Evolutionary conservation across 257 asterid genomes (phyloP), one percentile per base, ranked within the genome.

Genomic region (Solanum appendiculatum): DNA sequence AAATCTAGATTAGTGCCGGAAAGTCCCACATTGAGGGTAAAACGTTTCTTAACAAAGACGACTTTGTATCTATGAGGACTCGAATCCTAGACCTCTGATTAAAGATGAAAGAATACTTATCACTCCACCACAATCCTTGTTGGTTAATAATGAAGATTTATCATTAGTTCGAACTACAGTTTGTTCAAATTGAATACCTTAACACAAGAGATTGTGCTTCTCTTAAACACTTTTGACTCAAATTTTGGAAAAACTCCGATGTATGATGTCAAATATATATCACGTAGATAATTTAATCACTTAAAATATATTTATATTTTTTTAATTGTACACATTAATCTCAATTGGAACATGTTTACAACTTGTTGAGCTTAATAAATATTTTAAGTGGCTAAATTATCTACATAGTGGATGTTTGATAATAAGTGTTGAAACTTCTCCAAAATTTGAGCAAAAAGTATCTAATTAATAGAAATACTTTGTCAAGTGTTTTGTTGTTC

Each of bases 1-100:
- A 16, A 48, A 16, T 48, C 9, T 2, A 0, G 0, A 48, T 48
- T 48, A 2, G 21, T 48, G 23, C 0, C 3, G 3, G 2, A 48
- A 48, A 48, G 8, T 16, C 1, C 8, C 8, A 48, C 21, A 48
- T 48, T 16, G 9, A 12, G 9, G 3, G 3, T 48, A 48, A 15
- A 48, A 48, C 58, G 0, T 3, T 16, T 48, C 3, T 3, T 16
- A 16, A 48, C 8, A 16, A 48, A 6, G 23, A 7, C 21, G 23
- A 48, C 9, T 48, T 3, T 0, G 9, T 48, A 48, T 9, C 23
- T 48, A 48, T 6, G 9, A 15, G 0, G 3, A 15, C 58, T 7
- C 3, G 23, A 48, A 48, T 3, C 8, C 1, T 9, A 48, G 2
- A 48, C 58, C 1, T 48, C 5, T 15, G 3, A 48, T 6, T 48